Evolutionary conservation across 1,284 basidiomycete genomes (phyloP).

Genomic region (Takashimella tepidaria): DNA sequence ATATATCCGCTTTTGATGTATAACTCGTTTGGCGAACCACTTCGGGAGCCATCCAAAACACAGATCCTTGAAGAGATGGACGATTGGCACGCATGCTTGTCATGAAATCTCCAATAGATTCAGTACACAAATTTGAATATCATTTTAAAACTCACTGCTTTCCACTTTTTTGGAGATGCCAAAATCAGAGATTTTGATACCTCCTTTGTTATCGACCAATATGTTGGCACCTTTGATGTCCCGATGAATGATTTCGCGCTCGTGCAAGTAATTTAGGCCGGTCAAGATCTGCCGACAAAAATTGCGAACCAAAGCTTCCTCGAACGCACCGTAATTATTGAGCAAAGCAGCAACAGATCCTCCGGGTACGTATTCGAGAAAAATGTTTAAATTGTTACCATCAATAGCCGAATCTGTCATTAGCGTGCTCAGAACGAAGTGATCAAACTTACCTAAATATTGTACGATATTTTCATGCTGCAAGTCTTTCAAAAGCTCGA

Average conservation of each 20-base stretch:
- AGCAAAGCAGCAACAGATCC: constrained; percentile 91
- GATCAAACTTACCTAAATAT: constrained; percentile 69
- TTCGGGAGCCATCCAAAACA: constrained; percentile 99
- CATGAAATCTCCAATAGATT: constrained; percentile 58
- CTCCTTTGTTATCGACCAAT: constrained; percentile 96
- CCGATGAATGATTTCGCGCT: constrained; percentile 96
- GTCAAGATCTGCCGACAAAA: constrained; percentile 91
- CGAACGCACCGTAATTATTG: constrained; percentile 92
- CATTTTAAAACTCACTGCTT: constrained; percentile 76
- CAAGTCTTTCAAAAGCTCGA: constrained; percentile 88
- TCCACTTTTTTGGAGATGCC: constrained; percentile 98
- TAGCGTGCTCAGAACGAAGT: not conserved
- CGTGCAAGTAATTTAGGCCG: constrained; percentile 90
- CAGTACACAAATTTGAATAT: too few relatives aligned
- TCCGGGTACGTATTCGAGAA: constrained; percentile 97
- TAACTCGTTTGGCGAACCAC: constrained; percentile 92
- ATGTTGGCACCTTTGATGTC: constrained; percentile 99
- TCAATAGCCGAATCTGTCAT: constrained; percentile 77
- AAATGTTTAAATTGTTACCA: constrained; percentile 88
- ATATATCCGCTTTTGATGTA: constrained; percentile 94
- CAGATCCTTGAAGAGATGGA: constrained; percentile 90
- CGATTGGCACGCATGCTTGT: constrained; percentile 73
- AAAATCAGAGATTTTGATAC: constrained; percentile 98
- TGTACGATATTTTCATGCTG: constrained; percentile 98
- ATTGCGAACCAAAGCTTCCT: constrained; percentile 87